Evolutionary conservation across 2,329 filamentous ascomycete species (phyloP), one percentile per base, ranked within the genome.

Genomic region (Fusarium redolens): DNA sequence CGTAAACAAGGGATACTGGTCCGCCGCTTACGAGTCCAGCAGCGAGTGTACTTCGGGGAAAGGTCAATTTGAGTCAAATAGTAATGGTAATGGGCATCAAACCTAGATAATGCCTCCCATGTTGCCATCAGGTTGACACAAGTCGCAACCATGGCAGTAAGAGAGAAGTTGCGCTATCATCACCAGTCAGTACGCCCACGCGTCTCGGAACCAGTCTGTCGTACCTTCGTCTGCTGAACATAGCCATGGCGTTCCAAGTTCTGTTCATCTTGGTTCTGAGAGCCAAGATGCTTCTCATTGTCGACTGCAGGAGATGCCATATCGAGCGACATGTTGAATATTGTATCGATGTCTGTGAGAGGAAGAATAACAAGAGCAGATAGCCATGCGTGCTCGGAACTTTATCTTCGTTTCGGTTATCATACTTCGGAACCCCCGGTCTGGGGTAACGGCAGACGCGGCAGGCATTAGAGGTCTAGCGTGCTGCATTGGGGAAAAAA

Each of bases 51-150:
- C 73, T 74, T 15, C 15, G 5, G 12, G 25, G 9, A 57, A 57
- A 5, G 3, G 17, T 68, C 41, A 57, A 14, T 3, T 25, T 28
- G 22, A 15, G 12, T 14, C 20, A 17, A 20, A 5, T 10, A 31
- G 1, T 4, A 47, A 57, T 12, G 8, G 22, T 8, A 18, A 47
- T 14, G 4, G n/a, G 18, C 4, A 25, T 44, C 40, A 22, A 28
- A 72, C 72, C 71, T 75, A 37, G 65, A 75, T 6, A 75, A 10
- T 12, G 73, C 72, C 58, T 75, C 72, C 72, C 72, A 75, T 20
- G 72, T 74, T 2, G 71, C 62, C 72, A 75, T 75, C 14, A 72
- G 25, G 54, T 44, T 68, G 1, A 72, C 69, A 4, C 61, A 68
- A 4, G 62, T 38, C 2, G 68, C 58, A 4, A 75, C 12, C 72